These are phyloP conservation scores for Colletotrichum sp. DNA, from an alignment of 2,329 filamentous ascomycete species.

Conservation along the genomic window DNA sequence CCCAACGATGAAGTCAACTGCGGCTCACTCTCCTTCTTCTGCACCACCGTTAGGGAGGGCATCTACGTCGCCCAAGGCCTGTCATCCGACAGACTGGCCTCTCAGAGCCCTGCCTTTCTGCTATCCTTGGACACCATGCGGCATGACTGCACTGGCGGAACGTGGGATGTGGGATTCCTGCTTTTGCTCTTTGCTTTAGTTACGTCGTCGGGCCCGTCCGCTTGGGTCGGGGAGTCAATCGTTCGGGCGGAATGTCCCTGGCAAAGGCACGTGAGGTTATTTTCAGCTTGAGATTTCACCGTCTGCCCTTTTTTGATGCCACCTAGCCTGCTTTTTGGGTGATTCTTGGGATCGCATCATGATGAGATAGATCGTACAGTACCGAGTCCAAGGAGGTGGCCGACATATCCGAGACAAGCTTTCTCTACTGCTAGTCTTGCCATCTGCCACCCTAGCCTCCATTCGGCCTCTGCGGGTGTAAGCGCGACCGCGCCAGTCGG, in stretches of 20 bases:
- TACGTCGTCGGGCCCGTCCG: not conserved
- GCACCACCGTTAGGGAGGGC: not conserved
- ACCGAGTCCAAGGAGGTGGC: not conserved
- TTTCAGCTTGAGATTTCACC: not conserved
- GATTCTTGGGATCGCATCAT: not conserved
- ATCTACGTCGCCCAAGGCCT: conserved; percentile 13
- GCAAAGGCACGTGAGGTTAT: not conserved
- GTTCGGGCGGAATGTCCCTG: not conserved
- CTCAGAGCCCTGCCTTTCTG: not conserved
- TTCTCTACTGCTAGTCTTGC: not conserved
- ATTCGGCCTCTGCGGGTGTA: not conserved
- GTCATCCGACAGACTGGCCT: not conserved
- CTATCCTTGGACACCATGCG: not conserved
- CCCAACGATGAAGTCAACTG: conserved; percentile 11
- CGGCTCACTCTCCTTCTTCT: not conserved
- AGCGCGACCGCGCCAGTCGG: not conserved
- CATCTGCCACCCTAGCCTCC: not conserved
- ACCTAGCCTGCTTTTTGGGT: not conserved
- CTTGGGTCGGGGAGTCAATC: not conserved
- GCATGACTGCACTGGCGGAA: not conserved
- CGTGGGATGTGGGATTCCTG: not conserved
- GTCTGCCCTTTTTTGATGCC: not conserved
- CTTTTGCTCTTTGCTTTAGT: not conserved
- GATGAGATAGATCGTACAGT: not conserved
- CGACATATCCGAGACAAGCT: not conserved